Evolutionary conservation across 495 filamentous ascomycete genomes (phyloP), one percentile per base, ranked within the genome.

Genomic region (Penicillium canariense): DNA sequence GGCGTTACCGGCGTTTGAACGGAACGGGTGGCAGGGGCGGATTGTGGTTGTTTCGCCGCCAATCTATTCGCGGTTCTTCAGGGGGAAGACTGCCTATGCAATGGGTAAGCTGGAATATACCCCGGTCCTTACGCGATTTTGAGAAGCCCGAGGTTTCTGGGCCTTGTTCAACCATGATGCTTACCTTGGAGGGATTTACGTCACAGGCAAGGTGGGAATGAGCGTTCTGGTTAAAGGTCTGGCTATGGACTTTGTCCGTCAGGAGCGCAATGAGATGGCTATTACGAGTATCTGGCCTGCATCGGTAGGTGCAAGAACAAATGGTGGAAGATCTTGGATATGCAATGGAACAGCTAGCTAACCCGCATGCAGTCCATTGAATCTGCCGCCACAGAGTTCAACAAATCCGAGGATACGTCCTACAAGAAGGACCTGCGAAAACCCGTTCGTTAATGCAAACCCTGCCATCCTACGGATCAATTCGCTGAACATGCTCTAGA

Each of bases 81-180:
- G 88, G 3, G 90, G 90, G 9, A 95, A 96, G 79, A 89, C 88
- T 1, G 88, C 86, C 15, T 95, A 95, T 72, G 90, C 90, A 0
- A 86, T 94, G 77, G 87, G 88, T 47, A 58, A 55, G n/a, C n/a
- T n/a, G n/a, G n/a, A n/a, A n/a, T n/a, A n/a, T n/a, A n/a, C n/a
- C n/a, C n/a, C n/a, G n/a, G n/a, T n/a, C n/a, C n/a, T n/a, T n/a
- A n/a, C n/a, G n/a, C n/a, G n/a, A n/a, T n/a, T n/a, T n/a, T n/a
- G n/a, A n/a, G n/a, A n/a, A n/a, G n/a, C n/a, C n/a, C n/a, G n/a
- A n/a, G n/a, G n/a, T n/a, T n/a, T n/a, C n/a, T n/a, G n/a, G n/a
- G n/a, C n/a, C n/a, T n/a, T n/a, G n/a, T n/a, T n/a, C n/a, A n/a
- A n/a, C n/a, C n/a, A n/a, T n/a, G n/a, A n/a, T n/a, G n/a, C n/a